These are phyloP conservation scores for Xylaria sp. DNA, from an alignment of 2,329 filamentous ascomycete species.

Conservation along the genomic window DNA sequence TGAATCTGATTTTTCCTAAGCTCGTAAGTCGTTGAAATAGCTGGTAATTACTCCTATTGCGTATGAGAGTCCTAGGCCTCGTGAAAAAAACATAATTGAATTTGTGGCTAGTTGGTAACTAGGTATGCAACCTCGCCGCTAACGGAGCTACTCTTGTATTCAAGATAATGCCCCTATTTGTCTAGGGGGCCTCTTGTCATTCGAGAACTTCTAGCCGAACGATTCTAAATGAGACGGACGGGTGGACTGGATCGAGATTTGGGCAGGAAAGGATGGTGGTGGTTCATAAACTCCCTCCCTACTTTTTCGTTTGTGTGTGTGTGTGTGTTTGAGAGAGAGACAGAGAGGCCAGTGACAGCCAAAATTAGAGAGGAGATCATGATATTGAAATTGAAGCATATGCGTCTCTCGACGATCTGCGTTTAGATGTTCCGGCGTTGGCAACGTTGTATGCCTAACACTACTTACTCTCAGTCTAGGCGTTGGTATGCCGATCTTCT, in stretches of 20 bases:
- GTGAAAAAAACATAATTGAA: neutral
- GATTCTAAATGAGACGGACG: too few relatives aligned
- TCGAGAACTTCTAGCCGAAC: too few relatives aligned
- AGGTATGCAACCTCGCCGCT: neutral
- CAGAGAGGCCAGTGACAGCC: too few relatives aligned
- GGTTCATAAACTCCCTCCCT: too few relatives aligned
- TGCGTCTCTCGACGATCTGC: neutral
- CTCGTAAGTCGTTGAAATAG: neutral
- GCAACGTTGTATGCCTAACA: neutral
- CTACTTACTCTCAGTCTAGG: neutral
- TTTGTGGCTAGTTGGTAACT: neutral
- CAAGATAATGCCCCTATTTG: neutral
- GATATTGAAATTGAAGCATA: too few relatives aligned
- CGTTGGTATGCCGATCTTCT: neutral
- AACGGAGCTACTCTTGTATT: neutral
- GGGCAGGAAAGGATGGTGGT: too few relatives aligned
- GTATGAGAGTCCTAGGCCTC: neutral
- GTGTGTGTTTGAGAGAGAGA: too few relatives aligned
- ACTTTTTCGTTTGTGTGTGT: too few relatives aligned
- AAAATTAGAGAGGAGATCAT: too few relatives aligned
- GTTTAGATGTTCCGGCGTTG: neutral
- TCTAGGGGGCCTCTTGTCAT: too few relatives aligned
- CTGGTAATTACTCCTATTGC: neutral
- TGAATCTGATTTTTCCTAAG: neutral
- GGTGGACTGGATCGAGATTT: too few relatives aligned